These are phyloP conservation scores for Pyrenopolyporus hunteri DNA, from an alignment of 495 filamentous ascomycete species.

Conservation along the genomic window DNA sequence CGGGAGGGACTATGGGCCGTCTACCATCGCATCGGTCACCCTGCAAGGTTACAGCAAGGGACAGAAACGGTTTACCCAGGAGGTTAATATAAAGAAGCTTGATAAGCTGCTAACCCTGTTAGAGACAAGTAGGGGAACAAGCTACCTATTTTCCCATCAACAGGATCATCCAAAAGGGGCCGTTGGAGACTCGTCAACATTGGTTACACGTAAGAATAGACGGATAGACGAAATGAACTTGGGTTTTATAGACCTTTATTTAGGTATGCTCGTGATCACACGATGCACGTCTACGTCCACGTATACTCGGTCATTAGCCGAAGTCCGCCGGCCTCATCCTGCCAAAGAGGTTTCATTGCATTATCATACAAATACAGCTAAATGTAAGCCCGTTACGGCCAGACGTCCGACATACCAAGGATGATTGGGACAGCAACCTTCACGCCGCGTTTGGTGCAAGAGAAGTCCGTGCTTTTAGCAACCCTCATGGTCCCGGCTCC, in stretches of 20 bases:
- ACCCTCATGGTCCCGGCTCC: constrained; percentile 1
- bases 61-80: constrained; percentile 3
- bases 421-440: neutral
- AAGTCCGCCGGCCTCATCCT: neutral
- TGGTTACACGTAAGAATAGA: neutral
- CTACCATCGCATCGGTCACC: constrained; percentile 17
- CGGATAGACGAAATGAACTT: neutral
- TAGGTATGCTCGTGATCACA: neutral
- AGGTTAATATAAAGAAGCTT: constrained; percentile 27
- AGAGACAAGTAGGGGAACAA: neutral
- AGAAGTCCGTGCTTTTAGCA: neutral
- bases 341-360: constrained; percentile 16
- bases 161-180: no score
- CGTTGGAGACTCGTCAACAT: neutral
- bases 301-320: neutral
- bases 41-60: constrained; percentile 19
- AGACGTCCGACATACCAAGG: constrained; percentile 12
- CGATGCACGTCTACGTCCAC: neutral
- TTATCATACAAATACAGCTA: constrained; percentile 38
- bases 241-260: no score
- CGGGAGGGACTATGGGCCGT: constrained; percentile 12
- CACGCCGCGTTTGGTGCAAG: constrained; percentile 2
- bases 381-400: constrained; percentile 8
- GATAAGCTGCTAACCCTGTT: constrained; percentile 9
- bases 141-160: no score